Evolutionary conservation across 2,329 filamentous ascomycete species (phyloP), one percentile per base, ranked within the genome.

Genomic region (Colletotrichum lindemuthianum): DNA sequence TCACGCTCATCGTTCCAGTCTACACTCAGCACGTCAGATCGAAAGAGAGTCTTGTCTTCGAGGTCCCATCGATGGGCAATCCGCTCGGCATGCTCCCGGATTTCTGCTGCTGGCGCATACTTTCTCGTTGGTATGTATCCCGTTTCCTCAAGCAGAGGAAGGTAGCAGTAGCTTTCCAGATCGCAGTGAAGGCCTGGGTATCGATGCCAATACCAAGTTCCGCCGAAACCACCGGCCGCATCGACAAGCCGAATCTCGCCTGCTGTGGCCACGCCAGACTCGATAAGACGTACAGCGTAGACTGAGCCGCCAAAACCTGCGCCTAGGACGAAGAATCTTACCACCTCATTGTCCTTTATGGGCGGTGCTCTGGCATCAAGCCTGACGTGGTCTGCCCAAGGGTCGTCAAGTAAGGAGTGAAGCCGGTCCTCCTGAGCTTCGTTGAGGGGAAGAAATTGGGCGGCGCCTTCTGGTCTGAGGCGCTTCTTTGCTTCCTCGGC

Each of bases 111-210:
- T 0, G 73, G 49, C 0, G 72, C 69, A 49, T 79, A 80, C 52
- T 75, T 78, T 13, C 43, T 43, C 16, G 13, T 50, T 2, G 65
- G 60, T 12, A 67, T 41, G 47, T 67, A 60, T 8, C 60, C 60
- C 2, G 56, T 64, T 37, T 67, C 60, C 33, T 60, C 65, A 9
- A 60, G 51, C 12, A 67, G 45, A 15, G 65, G 65, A 8, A 67
- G 16, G 34, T 67, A 67, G 8, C 48, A 16, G 44, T 65, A 67
- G 5, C 50, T 52, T 24, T 52, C 50, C 1, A 52, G 36, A n/a
- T 90, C 87, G 69, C 86, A 89, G 66, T 78, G 76, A 12, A 83
- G 69, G 0, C 81, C 82, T 0, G 82, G 81, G 59, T 83, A 85
- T 0, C 80, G 73, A 64, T 84, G 83, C 78, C 81, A 84, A 59